Evolutionary conservation across 202 grass and related monocot genomes (phyloP).

Genomic region (Zizania palustris): DNA sequence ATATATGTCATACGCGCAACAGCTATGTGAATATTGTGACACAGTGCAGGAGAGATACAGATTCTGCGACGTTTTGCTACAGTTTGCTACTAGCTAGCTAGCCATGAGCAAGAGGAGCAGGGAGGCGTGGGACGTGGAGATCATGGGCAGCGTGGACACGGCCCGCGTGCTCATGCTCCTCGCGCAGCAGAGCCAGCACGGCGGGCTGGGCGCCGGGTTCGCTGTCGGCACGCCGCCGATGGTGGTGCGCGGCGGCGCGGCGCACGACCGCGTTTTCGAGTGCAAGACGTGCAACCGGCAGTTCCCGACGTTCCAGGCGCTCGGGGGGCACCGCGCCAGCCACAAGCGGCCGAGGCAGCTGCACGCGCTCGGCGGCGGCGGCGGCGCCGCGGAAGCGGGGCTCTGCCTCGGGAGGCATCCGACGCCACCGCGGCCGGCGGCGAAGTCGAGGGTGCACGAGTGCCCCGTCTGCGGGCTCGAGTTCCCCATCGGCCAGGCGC

Average conservation of each 20-base stretch:
- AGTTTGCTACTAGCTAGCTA: background rate
- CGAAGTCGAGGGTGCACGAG: slow-evolving; percentile 64
- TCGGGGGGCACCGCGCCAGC: slow-evolving; percentile 84
- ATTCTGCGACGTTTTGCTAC: background rate
- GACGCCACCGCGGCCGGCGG: background rate
- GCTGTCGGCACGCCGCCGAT: background rate
- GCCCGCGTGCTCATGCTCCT: slow-evolving; percentile 55
- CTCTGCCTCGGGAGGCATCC: slow-evolving; percentile 34
- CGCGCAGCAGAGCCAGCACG: slow-evolving; percentile 40
- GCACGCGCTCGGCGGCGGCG: background rate
- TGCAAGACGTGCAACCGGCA: slow-evolving; percentile 86
- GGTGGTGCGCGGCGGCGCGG: background rate
- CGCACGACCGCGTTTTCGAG: slow-evolving; percentile 58
- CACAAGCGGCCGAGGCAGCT: slow-evolving; percentile 53
- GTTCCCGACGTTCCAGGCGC: slow-evolving; percentile 89
- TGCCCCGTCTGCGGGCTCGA: slow-evolving; percentile 81
- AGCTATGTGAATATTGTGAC: slow-evolving; percentile 10
- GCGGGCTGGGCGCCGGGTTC: background rate
- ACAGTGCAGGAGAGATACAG: background rate
- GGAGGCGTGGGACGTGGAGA: slow-evolving; percentile 34
- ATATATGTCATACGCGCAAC: slow-evolving; percentile 7
- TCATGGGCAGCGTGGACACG: slow-evolving; percentile 40
- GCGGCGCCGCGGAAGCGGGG: background rate
- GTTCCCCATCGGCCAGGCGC: slow-evolving; percentile 79
- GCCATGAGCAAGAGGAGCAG: slow-evolving; percentile 56